These are phyloP conservation scores for Leishmania major DNA, from an alignment of 208 protist species.

Conservation along the genomic window DNA sequence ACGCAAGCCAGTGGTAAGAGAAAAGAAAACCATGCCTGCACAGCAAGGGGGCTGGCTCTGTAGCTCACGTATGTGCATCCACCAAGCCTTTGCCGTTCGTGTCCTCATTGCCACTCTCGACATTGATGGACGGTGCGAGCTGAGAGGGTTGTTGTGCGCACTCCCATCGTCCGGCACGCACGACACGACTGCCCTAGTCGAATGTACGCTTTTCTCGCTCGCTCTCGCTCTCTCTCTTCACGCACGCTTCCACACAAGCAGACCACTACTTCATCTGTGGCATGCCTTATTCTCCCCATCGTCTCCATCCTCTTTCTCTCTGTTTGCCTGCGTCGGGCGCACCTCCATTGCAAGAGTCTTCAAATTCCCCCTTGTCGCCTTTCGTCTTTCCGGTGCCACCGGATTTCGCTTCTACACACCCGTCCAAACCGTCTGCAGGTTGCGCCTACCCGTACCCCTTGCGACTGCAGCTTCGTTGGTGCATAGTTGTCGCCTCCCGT, in stretches of 20 bases:
- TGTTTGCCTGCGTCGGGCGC: background rate
- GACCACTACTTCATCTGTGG: background rate
- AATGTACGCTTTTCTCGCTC: background rate
- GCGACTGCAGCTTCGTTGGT: background rate
- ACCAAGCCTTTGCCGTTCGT: background rate
- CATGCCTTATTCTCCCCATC: background rate
- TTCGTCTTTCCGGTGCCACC: background rate
- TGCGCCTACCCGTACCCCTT: background rate
- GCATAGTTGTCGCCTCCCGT: background rate
- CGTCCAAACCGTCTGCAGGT: background rate
- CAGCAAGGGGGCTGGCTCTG: background rate
- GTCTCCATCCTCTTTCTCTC: background rate
- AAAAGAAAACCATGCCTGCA: background rate
- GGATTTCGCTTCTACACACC: background rate
- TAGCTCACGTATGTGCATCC: background rate
- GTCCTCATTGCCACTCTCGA: background rate
- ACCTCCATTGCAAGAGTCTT: background rate
- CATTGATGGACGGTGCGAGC: background rate
- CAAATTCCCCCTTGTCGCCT: background rate
- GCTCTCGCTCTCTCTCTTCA: no score
- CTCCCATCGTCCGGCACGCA: background rate
- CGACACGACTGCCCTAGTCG: background rate
- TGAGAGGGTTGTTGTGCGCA: background rate
- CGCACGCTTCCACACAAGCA: background rate
- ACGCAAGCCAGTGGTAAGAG: background rate